Evolutionary conservation across 352 stramenopile species (phyloP).

Genomic region (Globisporangium camurandrum): DNA sequence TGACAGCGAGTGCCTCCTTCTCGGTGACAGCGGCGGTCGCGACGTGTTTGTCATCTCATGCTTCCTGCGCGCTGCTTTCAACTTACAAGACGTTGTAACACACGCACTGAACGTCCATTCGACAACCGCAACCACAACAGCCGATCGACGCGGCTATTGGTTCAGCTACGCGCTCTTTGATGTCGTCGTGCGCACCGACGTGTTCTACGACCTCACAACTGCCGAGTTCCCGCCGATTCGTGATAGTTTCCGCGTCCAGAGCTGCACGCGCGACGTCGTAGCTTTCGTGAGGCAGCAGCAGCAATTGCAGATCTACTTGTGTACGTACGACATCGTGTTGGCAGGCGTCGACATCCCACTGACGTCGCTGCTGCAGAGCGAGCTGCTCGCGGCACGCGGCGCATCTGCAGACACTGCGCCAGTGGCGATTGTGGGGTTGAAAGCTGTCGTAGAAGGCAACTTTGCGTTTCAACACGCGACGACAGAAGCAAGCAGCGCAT

Average conservation of each 20-base stretch:
- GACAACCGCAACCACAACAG: conserved; percentile 2
- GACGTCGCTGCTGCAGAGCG: conserved; percentile 17
- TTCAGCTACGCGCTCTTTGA: conserved; percentile 82
- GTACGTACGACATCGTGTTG: conserved; percentile 56
- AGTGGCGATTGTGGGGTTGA: background rate
- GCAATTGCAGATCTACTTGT: conserved; percentile 54
- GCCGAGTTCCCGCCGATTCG: conserved; percentile 62
- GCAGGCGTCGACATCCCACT: conserved; percentile 52
- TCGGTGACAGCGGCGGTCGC: conserved; percentile 28
- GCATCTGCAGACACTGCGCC: background rate
- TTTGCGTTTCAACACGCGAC: conserved; percentile 39
- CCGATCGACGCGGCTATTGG: conserved; percentile 50
- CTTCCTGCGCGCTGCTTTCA: conserved; percentile 33
- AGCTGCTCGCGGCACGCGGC: conserved; percentile 8
- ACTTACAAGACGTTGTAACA: conserved; percentile 19
- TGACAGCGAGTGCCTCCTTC: conserved; percentile 38
- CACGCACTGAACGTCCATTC: background rate
- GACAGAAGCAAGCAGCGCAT: conserved; percentile 14
- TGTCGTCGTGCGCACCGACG: conserved; percentile 73
- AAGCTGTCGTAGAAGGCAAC: conserved; percentile 19
- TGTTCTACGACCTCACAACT: conserved; percentile 51
- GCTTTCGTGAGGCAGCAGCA: conserved; percentile 28
- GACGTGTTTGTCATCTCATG: conserved; percentile 64
- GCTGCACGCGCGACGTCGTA: conserved; percentile 34
- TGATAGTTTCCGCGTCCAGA: conserved; percentile 65